Base-by-base conservation (phyloP, 2,329 filamentous ascomycete species). In the Colletotrichum abscissum region DNA sequence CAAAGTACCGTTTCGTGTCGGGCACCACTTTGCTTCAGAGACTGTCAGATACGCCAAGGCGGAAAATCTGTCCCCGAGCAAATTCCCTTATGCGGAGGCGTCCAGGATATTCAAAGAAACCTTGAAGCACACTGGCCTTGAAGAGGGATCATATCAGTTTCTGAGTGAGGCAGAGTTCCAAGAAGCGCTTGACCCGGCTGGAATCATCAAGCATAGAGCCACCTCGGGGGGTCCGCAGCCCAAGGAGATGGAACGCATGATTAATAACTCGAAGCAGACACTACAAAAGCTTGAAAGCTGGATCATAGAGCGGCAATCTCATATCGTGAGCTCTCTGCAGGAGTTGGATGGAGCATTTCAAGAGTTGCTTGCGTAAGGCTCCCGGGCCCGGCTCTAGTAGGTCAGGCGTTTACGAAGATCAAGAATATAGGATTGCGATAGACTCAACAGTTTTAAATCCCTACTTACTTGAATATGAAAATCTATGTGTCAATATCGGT, bases 1-100 rank as follows among this genome's bases (percentile, higher is more conserved):
- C 56, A 63, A 57, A 2, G 62, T 73, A 22, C 71, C 71, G 1
- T 73, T 73, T 12, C 67, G 71, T 54, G 62, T 73, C 6, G 71
- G 71, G 5, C 71, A 73, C 6, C 71, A 73, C 62, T 73, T 73
- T 42, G 71, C 71, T n/a, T 73, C 71, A 6, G 60, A 72, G 24
- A 60, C 62, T 16, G 71, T 73, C 7, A 73, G 56, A 52, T 52
- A 58, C 6, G 71, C 71, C 22, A 73, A 73, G 22, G 22, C 28
- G 2, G 14, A 57, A 2, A 62, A 52, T 2, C 11, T 73, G 9
- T 35, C 35, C 11, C 71, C 71, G 2, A 73, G 71, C 46, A 33
- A 14, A 5, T 73, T 73, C 8, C 67, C 71, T 1, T 72, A 71
- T 26, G 28, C 71, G 0, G 56, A 73, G 11, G 67, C 71, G 5